A percentile compares a stretch with the other conserved stretches of the same genome.
Evolutionary conservation across 352 stramenopile genomes (phyloP).

Genomic region (Pythium vanterpoolii): DNA sequence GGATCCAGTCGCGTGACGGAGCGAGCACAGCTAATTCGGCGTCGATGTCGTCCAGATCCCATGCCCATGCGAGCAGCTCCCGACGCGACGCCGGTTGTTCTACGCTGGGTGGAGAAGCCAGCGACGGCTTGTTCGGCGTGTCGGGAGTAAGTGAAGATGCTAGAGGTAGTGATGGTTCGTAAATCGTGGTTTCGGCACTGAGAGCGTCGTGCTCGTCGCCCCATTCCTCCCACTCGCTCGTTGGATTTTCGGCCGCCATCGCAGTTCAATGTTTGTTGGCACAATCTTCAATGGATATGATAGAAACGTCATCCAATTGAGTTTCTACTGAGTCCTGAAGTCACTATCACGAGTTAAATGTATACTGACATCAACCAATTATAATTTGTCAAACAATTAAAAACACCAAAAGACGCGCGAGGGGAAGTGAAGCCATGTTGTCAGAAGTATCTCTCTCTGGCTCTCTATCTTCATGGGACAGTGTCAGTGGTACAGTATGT

Average conservation of each 20-base stretch:
- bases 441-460: too few relatives aligned
- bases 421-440: too few relatives aligned
- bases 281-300: neutral
- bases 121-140: neutral
- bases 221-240: conserved; percentile 49
- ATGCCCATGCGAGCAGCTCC: conserved; percentile 26
- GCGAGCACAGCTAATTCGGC: conserved; percentile 11
- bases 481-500: too few relatives aligned
- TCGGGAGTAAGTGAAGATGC: neutral
- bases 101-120: neutral
- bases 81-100: neutral
- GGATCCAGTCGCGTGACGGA: conserved; percentile 2
- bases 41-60: conserved; percentile 39
- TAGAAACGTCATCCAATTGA: neutral
- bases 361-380: too few relatives aligned
- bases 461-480: too few relatives aligned
- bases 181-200: neutral
- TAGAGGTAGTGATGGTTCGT: neutral
- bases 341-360: too few relatives aligned
- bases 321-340: neutral
- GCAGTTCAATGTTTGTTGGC: neutral
- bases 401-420: too few relatives aligned
- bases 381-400: too few relatives aligned
- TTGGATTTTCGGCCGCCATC: neutral
- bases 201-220: conserved; percentile 25